phyloP scores from a whole-genome alignment of 768 basidiomycete species.

The Cyclocybe cylindracea region DNA sequence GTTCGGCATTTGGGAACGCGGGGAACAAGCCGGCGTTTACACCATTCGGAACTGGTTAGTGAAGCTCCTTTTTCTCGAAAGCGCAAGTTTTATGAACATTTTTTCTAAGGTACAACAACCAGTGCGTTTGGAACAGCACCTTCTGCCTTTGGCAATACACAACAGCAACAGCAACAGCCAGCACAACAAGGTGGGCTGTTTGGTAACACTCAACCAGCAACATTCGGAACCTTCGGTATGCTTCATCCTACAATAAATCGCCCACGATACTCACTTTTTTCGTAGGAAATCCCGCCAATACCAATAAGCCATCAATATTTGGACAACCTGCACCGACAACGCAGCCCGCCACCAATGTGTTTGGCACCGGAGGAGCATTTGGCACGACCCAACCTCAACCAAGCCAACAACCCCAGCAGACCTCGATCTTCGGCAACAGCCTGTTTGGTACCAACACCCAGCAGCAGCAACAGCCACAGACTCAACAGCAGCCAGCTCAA shows the following conservation, averaged over 20 bases:
- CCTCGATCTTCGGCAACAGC: slow-evolving; percentile 20
- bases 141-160: slow-evolving; percentile 20
- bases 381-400: slow-evolving; percentile 13
- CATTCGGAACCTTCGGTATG: slow-evolving; percentile 18
- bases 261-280: neutral
- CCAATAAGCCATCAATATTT: slow-evolving; percentile 19
- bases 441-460: slow-evolving; percentile 18
- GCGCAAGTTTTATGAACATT: neutral
- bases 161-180: slow-evolving; percentile 23
- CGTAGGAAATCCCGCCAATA: slow-evolving; percentile 8
- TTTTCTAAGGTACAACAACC: slow-evolving; percentile 18
- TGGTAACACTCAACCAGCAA: slow-evolving; percentile 16
- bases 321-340: slow-evolving; percentile 17
- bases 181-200: slow-evolving; percentile 22
- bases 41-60: slow-evolving; percentile 22
- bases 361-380: slow-evolving; percentile 10
- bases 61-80: neutral
- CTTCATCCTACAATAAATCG: neutral
- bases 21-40: slow-evolving; percentile 31
- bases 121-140: slow-evolving; percentile 35
- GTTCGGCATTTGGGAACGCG: slow-evolving; percentile 31
- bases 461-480: slow-evolving; percentile 20
- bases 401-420: slow-evolving; percentile 23
- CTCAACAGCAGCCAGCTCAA: slow-evolving; percentile 20
- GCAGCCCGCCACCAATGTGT: slow-evolving; percentile 11